A percentile compares a stretch with the other conserved stretches of the same genome.
Conservation (phyloP, 2,329 filamentous ascomycete genomes). For the Neophaeococcomyces aloes region DNA sequence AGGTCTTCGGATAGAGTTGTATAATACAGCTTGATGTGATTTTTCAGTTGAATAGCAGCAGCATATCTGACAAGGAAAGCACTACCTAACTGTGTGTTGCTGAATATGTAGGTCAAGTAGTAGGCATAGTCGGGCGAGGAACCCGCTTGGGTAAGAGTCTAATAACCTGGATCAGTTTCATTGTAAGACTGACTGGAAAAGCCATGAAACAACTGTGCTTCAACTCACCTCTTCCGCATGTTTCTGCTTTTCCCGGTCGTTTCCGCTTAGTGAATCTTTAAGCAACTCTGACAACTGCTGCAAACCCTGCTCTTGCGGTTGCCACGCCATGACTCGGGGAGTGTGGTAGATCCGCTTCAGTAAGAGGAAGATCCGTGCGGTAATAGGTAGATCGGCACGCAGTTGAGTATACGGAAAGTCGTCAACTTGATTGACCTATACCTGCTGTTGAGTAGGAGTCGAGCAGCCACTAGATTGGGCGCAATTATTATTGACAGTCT, state of each 20-base stretch:
- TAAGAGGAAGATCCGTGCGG: too few species aligned
- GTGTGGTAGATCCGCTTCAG: too few species aligned
- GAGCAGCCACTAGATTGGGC: too few species aligned
- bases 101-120: conserved; percentile 87
- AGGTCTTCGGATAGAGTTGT: conserved; percentile 64
- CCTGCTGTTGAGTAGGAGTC: too few species aligned
- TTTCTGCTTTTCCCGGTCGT: conserved; percentile 69
- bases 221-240: conserved; percentile 72
- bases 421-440: too few species aligned
- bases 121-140: conserved; percentile 89
- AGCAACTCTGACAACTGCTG: conserved; percentile 80
- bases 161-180: conserved; percentile 3
- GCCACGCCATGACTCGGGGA: conserved; percentile 24
- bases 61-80: conserved; percentile 70
- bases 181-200: not conserved
- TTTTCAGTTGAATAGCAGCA: conserved; percentile 91
- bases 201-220: not conserved
- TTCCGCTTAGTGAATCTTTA: conserved; percentile 80
- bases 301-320: conserved; percentile 77
- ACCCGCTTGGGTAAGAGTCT: conserved; percentile 93
- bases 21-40: conserved; percentile 69
- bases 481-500: too few species aligned
- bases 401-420: too few species aligned
- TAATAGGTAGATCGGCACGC: too few species aligned
- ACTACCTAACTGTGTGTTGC: conserved; percentile 56